Evolutionary conservation across 768 basidiomycete genomes (phyloP), one percentile per base, ranked within the genome.

Genomic region (Brasilioporus rufonigricans): DNA sequence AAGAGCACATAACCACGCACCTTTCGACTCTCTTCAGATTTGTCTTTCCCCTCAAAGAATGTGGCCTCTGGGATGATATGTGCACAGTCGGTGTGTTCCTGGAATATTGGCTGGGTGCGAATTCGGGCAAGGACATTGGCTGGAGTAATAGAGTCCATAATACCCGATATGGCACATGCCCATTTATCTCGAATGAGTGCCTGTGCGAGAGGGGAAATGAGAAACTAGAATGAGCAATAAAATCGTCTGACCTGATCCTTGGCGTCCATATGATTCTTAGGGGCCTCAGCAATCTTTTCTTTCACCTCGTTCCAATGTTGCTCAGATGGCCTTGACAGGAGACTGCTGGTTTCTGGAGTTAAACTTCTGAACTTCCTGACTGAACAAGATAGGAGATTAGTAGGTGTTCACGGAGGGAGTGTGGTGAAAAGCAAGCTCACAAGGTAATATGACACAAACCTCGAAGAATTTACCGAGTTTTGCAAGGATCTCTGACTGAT

Each of bases 121-220:
- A 33, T 4, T 3, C 35, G 18, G 45, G 16, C 52, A 2, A 26
- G 23, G 19, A 47, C 23, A 27, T 21, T 10, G 8, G 16, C 5
- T 7, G 43, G 46, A 13, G 35, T 44, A 12, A 18, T 12, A 13
- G 4, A 1, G 23, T 75, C 73, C 46, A 66, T 58, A 23, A 31
- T 21, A 44, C 66, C 68, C 12, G 69, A 67, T 8, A 74, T 54
- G 11, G 72, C 57, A 52, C 75, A 77, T 44, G 62, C n/a, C n/a
- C n/a, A n/a, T n/a, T n/a, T n/a, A n/a, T n/a, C n/a, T n/a, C n/a
- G n/a, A n/a, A n/a, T n/a, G n/a, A n/a, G n/a, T n/a, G n/a, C n/a
- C n/a, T n/a, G n/a, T n/a, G n/a, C n/a, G n/a, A n/a, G n/a, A n/a
- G 2, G 18, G 29, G 21, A 27, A 39, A 18, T 43, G 32, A 54